Evolutionary conservation across 169 alveolate genomes (phyloP), one percentile per base, ranked within the genome.

Genomic region (Besnoitia besnoiti): DNA sequence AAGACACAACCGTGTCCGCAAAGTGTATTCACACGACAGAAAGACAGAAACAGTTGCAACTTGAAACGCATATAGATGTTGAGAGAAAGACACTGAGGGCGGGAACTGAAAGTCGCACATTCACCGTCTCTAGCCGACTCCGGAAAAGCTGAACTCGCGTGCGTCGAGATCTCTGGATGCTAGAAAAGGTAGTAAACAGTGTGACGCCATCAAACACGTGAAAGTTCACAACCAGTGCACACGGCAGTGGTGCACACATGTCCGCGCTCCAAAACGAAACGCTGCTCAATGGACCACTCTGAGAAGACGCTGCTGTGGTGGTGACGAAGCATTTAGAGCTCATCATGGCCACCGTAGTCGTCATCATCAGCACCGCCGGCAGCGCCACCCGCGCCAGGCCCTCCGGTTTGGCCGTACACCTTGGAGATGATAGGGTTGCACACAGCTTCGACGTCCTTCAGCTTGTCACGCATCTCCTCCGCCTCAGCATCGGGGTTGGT

Each of bases 381-480:
- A 24, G 94, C 94, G 59, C 97, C 97, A 5, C 96, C 97, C 30
- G 93, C 96, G 39, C 96, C 97, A 73, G 97, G 97, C 50, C 96
- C 96, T 39, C 97, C 95, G n/a, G 97, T 97, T 89, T 97, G 97
- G 61, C 97, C 98, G 95, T 98, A 98, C 95, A 97, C 97, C 93
- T 96, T 97, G 93, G 98, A 96, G 94, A 98, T 98, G 95, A 98
- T 98, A 59, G 99, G 99, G 94, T 97, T 97, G 96, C 99, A 98
- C 55, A 97, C 97, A 84, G 97, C 97, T 93, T 98, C 99, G 33
- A 98, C 94, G 93, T 98, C 98, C 96, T 98, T 98, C 91, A 96
- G 97, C 96, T 98, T 96, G 90, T 97, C 99, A 93, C 98, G 98
- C 94, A 97, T 96, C 67, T 97, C 99, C 85, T 97, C 98, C 59